phyloP scores from a whole-genome alignment of 352 stramenopile genomes.

The Phytophthora capsici region DNA sequence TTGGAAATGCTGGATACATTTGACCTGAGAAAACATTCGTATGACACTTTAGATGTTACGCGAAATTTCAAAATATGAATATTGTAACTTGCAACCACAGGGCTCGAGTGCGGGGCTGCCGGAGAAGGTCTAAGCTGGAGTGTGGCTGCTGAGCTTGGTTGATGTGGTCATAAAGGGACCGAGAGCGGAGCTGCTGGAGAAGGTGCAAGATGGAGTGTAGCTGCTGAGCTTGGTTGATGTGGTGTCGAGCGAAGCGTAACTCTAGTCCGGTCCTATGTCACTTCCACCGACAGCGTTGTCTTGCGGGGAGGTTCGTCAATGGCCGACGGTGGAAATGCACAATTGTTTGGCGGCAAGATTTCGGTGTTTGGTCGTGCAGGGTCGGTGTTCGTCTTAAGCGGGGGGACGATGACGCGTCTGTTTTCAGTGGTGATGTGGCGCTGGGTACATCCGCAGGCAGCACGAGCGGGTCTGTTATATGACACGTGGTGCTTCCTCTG shows the following conservation, averaged over 20 bases:
- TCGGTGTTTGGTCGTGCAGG: constrained; percentile 25
- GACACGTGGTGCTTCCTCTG: constrained; percentile 13
- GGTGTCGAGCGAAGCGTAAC: constrained; percentile 16
- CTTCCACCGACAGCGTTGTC: constrained; percentile 9
- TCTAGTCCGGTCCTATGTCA: constrained; percentile 21
- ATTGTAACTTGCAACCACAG: too few relatives aligned
- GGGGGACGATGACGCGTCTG: constrained; percentile 4
- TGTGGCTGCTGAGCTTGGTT: constrained; percentile 13
- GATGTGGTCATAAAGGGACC: constrained; percentile 5
- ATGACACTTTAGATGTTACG: too few relatives aligned
- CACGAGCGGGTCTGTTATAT: constrained; percentile 25
- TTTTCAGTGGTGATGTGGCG: too few relatives aligned
- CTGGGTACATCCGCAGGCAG: constrained; percentile 11
- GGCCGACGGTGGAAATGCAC: constrained; percentile 15
- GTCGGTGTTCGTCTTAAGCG: constrained; percentile 22
- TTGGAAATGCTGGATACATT: too few relatives aligned
- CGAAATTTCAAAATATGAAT: too few relatives aligned
- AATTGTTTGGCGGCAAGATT: constrained; percentile 17
- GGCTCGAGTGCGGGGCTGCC: too few relatives aligned
- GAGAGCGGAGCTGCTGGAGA: constrained; percentile 27
- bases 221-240: constrained; percentile 19
- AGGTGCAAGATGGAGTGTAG: constrained; percentile 16
- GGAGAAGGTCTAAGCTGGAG: constrained; percentile 16
- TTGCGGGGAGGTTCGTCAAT: constrained; percentile 23
- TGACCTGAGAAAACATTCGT: too few relatives aligned